Evolutionary conservation across 1,284 basidiomycete species (phyloP).

Genomic region (Sanghuangporus sanghuang): DNA sequence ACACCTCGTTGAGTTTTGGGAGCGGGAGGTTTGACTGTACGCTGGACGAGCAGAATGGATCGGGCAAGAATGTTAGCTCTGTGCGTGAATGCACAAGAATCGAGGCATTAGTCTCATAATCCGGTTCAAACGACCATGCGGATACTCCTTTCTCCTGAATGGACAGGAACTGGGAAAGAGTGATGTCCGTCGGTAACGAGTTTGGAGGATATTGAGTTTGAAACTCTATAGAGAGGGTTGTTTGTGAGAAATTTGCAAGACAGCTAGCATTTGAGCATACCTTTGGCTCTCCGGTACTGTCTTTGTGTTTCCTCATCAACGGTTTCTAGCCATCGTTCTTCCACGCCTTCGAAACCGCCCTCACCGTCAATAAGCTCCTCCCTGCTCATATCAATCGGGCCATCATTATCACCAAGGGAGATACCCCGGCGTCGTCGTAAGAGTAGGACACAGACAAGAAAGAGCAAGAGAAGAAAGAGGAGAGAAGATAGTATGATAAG

Average conservation of each 20-base stretch:
- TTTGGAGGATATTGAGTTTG: slow-evolving; percentile 90
- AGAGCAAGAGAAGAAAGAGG: slow-evolving; percentile 86
- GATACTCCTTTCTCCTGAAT: slow-evolving; percentile 98
- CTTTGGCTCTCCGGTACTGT: slow-evolving; percentile 84
- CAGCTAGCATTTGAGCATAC: slow-evolving; percentile 39
- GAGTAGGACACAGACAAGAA: slow-evolving; percentile 83
- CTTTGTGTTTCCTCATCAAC: slow-evolving; percentile 64
- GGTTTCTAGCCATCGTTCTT: slow-evolving; percentile 89
- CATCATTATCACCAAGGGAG: slow-evolving; percentile 80
- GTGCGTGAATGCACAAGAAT: slow-evolving; percentile 90
- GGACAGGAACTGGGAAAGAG: slow-evolving; percentile 92
- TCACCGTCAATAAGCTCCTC: slow-evolving; percentile 88
- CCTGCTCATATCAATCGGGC: slow-evolving; percentile 89
- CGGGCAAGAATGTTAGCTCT: slow-evolving; percentile 93
- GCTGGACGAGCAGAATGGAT: slow-evolving; percentile 86
- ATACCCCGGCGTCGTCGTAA: slow-evolving; percentile 79
- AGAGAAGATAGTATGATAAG: slow-evolving; percentile 91
- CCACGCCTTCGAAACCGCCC: slow-evolving; percentile 87
- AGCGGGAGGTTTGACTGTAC: slow-evolving; percentile 94
- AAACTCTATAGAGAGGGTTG: slow-evolving; percentile 53
- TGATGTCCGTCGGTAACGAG: slow-evolving; percentile 92
- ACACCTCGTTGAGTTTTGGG: slow-evolving; percentile 94
- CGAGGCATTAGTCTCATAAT: slow-evolving; percentile 89
- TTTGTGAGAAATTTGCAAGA: slow-evolving; percentile 5
- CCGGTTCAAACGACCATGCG: slow-evolving; percentile 96